These are phyloP conservation scores for Petunia axillaris DNA, from an alignment of 257 asterid genomes.

Conservation along the genomic window DNA sequence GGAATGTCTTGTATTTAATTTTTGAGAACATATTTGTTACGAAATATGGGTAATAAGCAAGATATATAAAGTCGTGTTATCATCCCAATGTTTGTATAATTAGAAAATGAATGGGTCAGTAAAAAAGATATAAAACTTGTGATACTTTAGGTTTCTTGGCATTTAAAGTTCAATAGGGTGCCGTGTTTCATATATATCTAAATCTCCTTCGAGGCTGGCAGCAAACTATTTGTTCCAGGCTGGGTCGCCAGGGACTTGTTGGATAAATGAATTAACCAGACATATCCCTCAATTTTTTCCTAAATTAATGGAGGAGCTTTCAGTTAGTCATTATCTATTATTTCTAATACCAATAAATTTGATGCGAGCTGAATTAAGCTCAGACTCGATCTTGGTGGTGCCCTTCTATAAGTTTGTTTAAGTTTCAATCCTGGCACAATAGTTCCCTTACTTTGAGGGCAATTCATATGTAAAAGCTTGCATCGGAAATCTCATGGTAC, in stretches of 20 bases:
- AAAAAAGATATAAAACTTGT: neutral
- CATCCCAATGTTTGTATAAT: neutral
- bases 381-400: neutral
- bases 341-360: neutral
- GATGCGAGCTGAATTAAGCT: neutral
- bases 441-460: neutral
- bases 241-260: neutral
- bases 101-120: neutral
- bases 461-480: constrained; percentile 15
- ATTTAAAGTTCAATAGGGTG: constrained; percentile 11
- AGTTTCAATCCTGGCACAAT: neutral
- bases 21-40: neutral
- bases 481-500: neutral
- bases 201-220: constrained; percentile 5
- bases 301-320: constrained; percentile 11
- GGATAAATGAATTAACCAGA: constrained; percentile 1
- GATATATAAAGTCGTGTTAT: neutral
- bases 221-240: constrained; percentile 3
- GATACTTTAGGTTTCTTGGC: constrained; percentile 11
- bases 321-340: neutral
- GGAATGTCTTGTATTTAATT: constrained; percentile 12
- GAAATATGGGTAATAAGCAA: neutral
- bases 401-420: neutral
- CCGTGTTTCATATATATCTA: neutral
- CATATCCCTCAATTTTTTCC: neutral